Base-by-base conservation (phyloP, 2,329 filamentous ascomycete species). In the Stachybotrys elegans region DNA sequence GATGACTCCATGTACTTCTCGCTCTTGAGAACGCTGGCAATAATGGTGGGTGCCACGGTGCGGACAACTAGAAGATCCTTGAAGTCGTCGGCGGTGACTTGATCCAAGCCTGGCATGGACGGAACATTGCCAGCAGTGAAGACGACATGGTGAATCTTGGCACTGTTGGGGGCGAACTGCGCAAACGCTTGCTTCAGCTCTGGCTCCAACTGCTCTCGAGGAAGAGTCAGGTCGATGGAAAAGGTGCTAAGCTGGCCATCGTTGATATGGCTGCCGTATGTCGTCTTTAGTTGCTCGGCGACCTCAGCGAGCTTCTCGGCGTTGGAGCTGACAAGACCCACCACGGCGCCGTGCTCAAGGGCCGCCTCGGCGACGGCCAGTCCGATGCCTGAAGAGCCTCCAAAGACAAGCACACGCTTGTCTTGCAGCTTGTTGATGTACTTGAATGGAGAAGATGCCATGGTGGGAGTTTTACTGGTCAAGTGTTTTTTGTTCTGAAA, bases 331-430 rank as follows among this genome's bases (percentile, higher is more conserved):
- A 77, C 75, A 54, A 86, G 73, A 37, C 69, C 73, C 14, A 86
- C 75, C n/a, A 57, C 59, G 31, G 75, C 76, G 25, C 78, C 78
- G 45, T 73, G 65, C 43, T 76, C 74, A 34, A 84, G 57, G 13
- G 69, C 65, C 3, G 72, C 75, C 66, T 83, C 74, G 42, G 82
- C 81, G 11, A 81, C 76, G 43, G 66, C 71, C 50, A 72, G 79
- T 23, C 82, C 83, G 32, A 86, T 81, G 42, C 83, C 83, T 14
- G 75, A 72, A 3, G 78, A 76, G 32, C 80, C 83, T 36, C 83
- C 83, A 38, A 86, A 70, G 55, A 86, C 63, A 32, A 87, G 73
- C 52, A 83, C 61, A 48, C 62, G 65, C 34, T 57, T 56, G 50
- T 54, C 52, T 17, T 60, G 55, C 16, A 68, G 57, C 48, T 68